phyloP scores from a whole-genome alignment of 2,329 filamentous ascomycete genomes.

The Trichoderma sp. region DNA sequence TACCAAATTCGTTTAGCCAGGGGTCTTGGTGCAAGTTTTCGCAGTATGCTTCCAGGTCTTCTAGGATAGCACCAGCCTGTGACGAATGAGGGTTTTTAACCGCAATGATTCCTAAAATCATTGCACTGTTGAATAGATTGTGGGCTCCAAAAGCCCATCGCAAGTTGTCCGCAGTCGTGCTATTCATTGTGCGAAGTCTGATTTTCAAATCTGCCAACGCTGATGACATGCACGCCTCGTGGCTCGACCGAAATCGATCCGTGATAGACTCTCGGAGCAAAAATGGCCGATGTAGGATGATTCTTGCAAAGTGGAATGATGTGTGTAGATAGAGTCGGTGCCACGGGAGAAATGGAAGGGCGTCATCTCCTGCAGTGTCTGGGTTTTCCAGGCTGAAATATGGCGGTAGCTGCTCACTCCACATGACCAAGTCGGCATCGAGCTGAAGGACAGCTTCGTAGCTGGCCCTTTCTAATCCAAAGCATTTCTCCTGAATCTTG shows the following conservation, averaged over 20 bases:
- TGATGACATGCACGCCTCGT: slow-evolving; percentile 10
- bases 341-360: background rate
- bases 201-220: slow-evolving; percentile 5
- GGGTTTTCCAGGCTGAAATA: slow-evolving; percentile 5
- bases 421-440: background rate
- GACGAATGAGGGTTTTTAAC: slow-evolving; percentile 2
- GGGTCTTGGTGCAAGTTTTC: slow-evolving; percentile 5
- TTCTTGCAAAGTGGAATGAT: slow-evolving; percentile 9
- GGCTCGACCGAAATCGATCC: slow-evolving; percentile 1
- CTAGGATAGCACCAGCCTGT: background rate
- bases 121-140: slow-evolving; percentile 2
- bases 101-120: slow-evolving; percentile 1
- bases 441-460: slow-evolving; percentile 8
- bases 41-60: slow-evolving; percentile 7
- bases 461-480: background rate
- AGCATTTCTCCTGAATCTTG: slow-evolving; percentile 6
- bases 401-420: background rate
- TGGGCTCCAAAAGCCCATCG: slow-evolving; percentile 6
- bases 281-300: background rate
- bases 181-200: background rate
- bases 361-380: background rate
- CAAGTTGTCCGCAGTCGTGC: background rate
- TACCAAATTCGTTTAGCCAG: slow-evolving; percentile 8
- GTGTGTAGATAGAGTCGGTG: background rate
- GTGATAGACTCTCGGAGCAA: background rate